Evolutionary conservation across 257 asterid genomes (phyloP), one percentile per base, ranked within the genome.

Genomic region (Oldenlandia corymbosa): DNA sequence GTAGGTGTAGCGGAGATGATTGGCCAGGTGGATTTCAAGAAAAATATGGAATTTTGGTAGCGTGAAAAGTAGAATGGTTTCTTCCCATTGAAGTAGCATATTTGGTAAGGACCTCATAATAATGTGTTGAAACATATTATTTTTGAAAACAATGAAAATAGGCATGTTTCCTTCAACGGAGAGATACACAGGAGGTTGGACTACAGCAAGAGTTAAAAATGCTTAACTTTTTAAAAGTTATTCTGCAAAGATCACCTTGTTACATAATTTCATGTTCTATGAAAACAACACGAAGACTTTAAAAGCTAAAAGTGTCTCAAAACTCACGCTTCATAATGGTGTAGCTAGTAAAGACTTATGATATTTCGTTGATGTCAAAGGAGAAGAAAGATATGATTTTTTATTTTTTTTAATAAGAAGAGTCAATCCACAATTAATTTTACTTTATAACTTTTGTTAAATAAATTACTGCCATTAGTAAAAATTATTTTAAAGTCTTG

Each of bases 1-100:
- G 66, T 87, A n/a, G 97, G 97, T 18, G 83, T 87, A 62, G 95
- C 95, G 57, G 95, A 90, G 84, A 90, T 90, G 97, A 65, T 73
- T 46, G 97, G 91, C 41, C 86, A 28, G 42, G 91, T 90, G 56
- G 97, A 90, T 76, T 87, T 85, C 64, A 69, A 76, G 84, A 90
- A 80, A 70, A 80, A 73, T 43, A 85, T 90, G 91, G 90, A 87
- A 68, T 90, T 90, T 66, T 90, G 97, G 97, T 94, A 90, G 84
- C 81, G 78, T 13, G 94, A 90, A 61, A 90, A 90, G 76, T 90
- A 95, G 97, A 81, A 69, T 41, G 94, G 95, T 0, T 90, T 83
- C 79, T 90, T 90, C 75, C 95, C 97, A 1, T 66, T 87, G 51
- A 83, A 85, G 85, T 90, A 95, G 97, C 97, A 87, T 67, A 80